Evolutionary conservation across 2,329 filamentous ascomycete genomes (phyloP), one percentile per base, ranked within the genome.

Genomic region (Beauveria pseudobassiana): DNA sequence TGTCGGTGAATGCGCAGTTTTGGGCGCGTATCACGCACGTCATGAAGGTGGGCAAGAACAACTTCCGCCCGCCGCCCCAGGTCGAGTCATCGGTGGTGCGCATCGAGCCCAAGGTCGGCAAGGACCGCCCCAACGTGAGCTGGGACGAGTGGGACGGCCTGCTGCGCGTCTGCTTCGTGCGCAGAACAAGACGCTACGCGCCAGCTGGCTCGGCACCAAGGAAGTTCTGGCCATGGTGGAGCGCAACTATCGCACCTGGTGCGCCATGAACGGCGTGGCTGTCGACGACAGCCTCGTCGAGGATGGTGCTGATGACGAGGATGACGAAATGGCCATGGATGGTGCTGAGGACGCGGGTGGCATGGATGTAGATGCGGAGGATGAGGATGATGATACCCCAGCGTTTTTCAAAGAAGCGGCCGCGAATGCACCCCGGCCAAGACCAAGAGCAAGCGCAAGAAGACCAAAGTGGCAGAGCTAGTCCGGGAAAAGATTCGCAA

Each of bases 61-160:
- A 98, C 78, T 99, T 98, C 82, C 91, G 91, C 64, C 95, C 95
- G 0, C 93, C 95, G 1, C 95, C 95, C 9, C 85, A 91, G 70
- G 95, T 99, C 62, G 95, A 99, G 75, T 91, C 87, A 8, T 93
- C 89, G 62, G 93, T 97, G 7, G 92, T 97, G 53, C 84, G 93
- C 63, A 89, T 97, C 67, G 90, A 93, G 71, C 92, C 92, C 24
- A 96, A 97, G 78, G 82, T 84, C 43, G 92, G 92, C 12, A 79
- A 77, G 53, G 84, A 87, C 66, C 80, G 91, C 43, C 93, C 93
- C 59, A 88, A 91, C 67, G 93, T 98, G 65, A 90, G 87, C 72
- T 98, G 93, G 76, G 91, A 96, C 59, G 95, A 98, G 74, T 97
- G 93, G 88, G 93, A 98, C 71, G 93, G 93, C 10, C 80, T 98